Evolutionary conservation across 2,329 filamentous ascomycete species (phyloP).

Genomic region (Phyllosticta citrichinensis): DNA sequence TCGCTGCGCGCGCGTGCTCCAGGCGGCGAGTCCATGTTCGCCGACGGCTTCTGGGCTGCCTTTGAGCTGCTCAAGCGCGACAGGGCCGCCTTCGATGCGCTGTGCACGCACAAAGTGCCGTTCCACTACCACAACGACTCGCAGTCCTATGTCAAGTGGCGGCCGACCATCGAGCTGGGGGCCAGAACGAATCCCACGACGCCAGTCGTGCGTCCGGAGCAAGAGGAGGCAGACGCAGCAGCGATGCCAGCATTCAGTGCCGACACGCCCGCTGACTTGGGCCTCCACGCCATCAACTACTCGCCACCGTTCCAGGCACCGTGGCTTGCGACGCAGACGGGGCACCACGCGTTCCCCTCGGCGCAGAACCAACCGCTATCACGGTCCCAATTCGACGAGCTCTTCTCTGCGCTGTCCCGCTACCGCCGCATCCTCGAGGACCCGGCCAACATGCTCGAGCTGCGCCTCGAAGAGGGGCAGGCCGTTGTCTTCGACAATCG

Average conservation of each 20-base stretch:
- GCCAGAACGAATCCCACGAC: not conserved
- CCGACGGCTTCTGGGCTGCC: constrained; percentile 59
- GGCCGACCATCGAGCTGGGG: constrained; percentile 45
- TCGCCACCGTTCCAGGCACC: constrained; percentile 70
- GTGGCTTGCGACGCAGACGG: constrained; percentile 14
- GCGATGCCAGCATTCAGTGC: not conserved
- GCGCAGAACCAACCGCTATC: not conserved
- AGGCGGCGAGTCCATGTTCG: constrained; percentile 81
- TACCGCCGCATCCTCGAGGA: constrained; percentile 54
- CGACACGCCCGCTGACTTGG: constrained; percentile 13
- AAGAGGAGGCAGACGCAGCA: not conserved
- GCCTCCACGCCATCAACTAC: constrained; percentile 49
- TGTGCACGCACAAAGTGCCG: constrained; percentile 38
- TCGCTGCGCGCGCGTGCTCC: constrained; percentile 70
- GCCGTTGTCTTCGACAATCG: constrained; percentile 91
- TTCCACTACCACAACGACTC: constrained; percentile 62
- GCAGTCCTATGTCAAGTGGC: constrained; percentile 50
- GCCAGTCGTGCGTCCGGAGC: not conserved
- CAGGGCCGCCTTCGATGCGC: constrained; percentile 23
- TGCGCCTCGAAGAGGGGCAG: constrained; percentile 68
- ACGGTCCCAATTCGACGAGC: not conserved
- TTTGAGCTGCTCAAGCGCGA: constrained; percentile 23
- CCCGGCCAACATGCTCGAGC: constrained; percentile 52
- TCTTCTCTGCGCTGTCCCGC: constrained; percentile 29
- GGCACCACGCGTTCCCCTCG: not conserved